Percentiles rank a stretch among this genome's conserved stretches.
Conservation (phyloP, 805 yeast genomes). For the Starmera dryadoides region DNA sequence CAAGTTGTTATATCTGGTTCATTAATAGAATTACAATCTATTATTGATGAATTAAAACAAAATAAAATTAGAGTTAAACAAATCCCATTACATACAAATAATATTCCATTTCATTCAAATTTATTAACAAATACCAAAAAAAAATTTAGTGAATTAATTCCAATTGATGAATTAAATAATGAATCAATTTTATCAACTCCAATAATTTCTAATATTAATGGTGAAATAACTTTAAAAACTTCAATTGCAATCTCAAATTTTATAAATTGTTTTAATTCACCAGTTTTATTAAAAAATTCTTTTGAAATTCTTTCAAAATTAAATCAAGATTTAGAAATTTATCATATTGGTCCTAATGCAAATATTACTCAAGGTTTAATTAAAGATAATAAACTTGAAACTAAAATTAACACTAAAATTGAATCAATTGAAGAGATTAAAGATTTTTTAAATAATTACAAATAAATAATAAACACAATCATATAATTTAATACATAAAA, state of each 20-base stretch:
- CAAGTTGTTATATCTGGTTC: slow-evolving; percentile 38
- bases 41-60: slow-evolving; percentile 10
- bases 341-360: slow-evolving; percentile 19
- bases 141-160: slow-evolving; percentile 22
- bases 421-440: slow-evolving; percentile 3
- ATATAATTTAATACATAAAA: slow-evolving; percentile 17
- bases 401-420: background rate
- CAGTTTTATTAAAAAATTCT: slow-evolving; percentile 36
- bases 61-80: slow-evolving; percentile 19
- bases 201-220: slow-evolving; percentile 31
- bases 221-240: slow-evolving; percentile 16
- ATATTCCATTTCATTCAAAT: slow-evolving; percentile 38
- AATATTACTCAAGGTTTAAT: slow-evolving; percentile 12
- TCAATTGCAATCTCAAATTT: slow-evolving; percentile 25
- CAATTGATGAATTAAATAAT: slow-evolving; percentile 1
- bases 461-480: background rate
- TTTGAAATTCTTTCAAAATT: slow-evolving; percentile 15
- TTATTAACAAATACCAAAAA: slow-evolving; percentile 26
- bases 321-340: slow-evolving; percentile 4
- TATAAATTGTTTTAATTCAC: slow-evolving; percentile 32
- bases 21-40: slow-evolving; percentile 6
- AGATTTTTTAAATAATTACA: background rate
- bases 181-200: slow-evolving; percentile 21
- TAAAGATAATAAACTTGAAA: slow-evolving; percentile 2
- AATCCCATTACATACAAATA: slow-evolving; percentile 26